These are phyloP conservation scores for Podospora conica DNA, from an alignment of 495 filamentous ascomycete genomes.

Conservation along the genomic window DNA sequence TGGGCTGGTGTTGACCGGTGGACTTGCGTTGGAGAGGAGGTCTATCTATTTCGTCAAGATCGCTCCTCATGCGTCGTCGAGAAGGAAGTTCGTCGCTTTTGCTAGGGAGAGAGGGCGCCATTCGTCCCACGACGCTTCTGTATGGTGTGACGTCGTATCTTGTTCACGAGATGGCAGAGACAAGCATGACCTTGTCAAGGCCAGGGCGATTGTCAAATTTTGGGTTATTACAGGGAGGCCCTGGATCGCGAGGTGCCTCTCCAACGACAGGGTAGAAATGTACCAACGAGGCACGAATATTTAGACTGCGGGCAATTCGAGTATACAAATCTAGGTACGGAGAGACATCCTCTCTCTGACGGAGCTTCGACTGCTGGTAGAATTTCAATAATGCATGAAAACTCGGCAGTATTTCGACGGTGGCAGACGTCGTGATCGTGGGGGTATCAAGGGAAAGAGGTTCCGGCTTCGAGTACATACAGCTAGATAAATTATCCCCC, in stretches of 20 bases:
- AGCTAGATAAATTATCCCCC: no score
- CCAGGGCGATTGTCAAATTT: neutral
- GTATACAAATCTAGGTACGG: no score
- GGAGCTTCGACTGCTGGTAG: neutral
- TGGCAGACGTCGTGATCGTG: no score
- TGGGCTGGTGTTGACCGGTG: neutral
- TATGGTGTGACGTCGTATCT: neutral
- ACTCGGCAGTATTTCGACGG: no score
- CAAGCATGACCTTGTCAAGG: neutral
- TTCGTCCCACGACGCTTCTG: no score
- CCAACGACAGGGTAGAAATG: neutral
- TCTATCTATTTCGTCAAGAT: no score
- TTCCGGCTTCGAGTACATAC: no score
- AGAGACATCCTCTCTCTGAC: neutral
- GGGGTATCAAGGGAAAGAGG: no score
- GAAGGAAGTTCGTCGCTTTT: no score
- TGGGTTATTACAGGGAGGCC: neutral
- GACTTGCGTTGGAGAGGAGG: neutral
- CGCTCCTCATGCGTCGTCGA: no score
- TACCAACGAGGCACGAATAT: neutral
- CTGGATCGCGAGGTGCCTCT: neutral
- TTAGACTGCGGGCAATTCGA: no score
- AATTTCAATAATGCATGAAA: neutral
- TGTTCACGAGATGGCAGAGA: neutral
- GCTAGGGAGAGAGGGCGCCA: no score